phyloP scores from a whole-genome alignment of 495 filamentous ascomycete species.

The Trichoderma asperelloides region DNA sequence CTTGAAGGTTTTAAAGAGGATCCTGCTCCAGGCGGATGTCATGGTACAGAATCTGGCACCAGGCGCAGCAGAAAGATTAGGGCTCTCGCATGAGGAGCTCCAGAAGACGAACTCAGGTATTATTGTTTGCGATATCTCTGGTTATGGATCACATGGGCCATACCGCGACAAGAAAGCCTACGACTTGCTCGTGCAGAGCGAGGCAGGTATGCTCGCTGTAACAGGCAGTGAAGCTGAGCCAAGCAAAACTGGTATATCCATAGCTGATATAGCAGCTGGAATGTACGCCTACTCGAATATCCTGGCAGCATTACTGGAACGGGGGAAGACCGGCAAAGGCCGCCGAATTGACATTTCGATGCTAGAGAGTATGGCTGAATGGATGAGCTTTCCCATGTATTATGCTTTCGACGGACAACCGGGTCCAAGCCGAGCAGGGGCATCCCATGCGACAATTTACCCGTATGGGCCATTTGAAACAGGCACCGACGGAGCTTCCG shows the following conservation, averaged over 20 bases:
- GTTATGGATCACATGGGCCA: slow-evolving; percentile 41
- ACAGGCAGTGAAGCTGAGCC: slow-evolving; percentile 38
- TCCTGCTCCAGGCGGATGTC: slow-evolving; percentile 38
- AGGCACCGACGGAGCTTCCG: slow-evolving; percentile 29
- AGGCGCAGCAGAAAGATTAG: slow-evolving; percentile 38
- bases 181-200: slow-evolving; percentile 46
- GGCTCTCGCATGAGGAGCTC: slow-evolving; percentile 34
- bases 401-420: slow-evolving; percentile 35
- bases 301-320: slow-evolving; percentile 38
- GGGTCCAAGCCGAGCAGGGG: slow-evolving; percentile 32
- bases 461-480: slow-evolving; percentile 46
- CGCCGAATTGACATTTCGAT: slow-evolving; percentile 43
- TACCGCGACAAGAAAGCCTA: slow-evolving; percentile 49
- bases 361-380: slow-evolving; percentile 46
- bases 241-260: slow-evolving; percentile 43
- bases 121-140: slow-evolving; percentile 46
- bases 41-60: slow-evolving; percentile 45
- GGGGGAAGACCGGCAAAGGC: slow-evolving; percentile 33
- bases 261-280: slow-evolving; percentile 43
- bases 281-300: slow-evolving; percentile 45
- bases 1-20: slow-evolving; percentile 32
- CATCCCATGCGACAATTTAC: slow-evolving; percentile 42
- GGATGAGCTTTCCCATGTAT: slow-evolving; percentile 49
- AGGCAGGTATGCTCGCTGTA: slow-evolving; percentile 43
- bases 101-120: slow-evolving; percentile 31